Conservation (phyloP, 2,329 filamentous ascomycete species). For the Xylariaceae sp. region DNA sequence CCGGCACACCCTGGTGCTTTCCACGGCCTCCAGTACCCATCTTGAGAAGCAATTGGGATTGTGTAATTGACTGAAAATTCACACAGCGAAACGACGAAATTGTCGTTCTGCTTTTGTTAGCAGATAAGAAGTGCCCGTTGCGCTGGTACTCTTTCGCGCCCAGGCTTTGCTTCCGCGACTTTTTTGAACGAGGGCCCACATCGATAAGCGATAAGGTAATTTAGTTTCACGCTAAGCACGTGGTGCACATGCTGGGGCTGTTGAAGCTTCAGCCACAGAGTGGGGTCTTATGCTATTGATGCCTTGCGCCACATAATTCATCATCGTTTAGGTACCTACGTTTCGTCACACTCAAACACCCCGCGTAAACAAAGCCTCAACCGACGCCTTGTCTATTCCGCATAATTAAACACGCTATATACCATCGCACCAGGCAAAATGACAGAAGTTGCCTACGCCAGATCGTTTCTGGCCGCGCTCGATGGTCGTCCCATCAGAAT, state of each 20-base stretch:
- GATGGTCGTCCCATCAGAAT: slow-evolving; percentile 76
- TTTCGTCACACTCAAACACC: slow-evolving; percentile 10
- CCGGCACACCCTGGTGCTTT: slow-evolving; percentile 77
- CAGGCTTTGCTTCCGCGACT: slow-evolving; percentile 19
- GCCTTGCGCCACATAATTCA: slow-evolving; percentile 3
- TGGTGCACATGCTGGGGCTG: not conserved
- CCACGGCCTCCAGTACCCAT: slow-evolving; percentile 92
- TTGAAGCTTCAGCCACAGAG: slow-evolving; percentile 26
- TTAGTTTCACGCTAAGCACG: not conserved
- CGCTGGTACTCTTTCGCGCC: not conserved
- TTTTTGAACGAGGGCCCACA: slow-evolving; percentile 22
- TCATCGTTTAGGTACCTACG: not conserved
- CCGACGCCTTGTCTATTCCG: not conserved
- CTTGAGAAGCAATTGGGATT: slow-evolving; percentile 30
- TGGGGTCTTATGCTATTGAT: slow-evolving; percentile 18
- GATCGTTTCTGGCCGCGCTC: slow-evolving; percentile 72
- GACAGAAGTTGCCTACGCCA: slow-evolving; percentile 82
- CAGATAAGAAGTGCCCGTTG: not conserved
- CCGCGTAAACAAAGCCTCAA: not conserved
- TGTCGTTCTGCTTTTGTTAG: not conserved
- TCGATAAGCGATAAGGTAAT: slow-evolving; percentile 28
- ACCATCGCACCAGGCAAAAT: slow-evolving; percentile 41
- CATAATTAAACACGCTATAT: not conserved
- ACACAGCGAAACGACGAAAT: not conserved
- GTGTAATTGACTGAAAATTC: not conserved